Evolutionary conservation across 164 flowering plant genomes (phyloP).

Genomic region (Stephania cephalantha): DNA sequence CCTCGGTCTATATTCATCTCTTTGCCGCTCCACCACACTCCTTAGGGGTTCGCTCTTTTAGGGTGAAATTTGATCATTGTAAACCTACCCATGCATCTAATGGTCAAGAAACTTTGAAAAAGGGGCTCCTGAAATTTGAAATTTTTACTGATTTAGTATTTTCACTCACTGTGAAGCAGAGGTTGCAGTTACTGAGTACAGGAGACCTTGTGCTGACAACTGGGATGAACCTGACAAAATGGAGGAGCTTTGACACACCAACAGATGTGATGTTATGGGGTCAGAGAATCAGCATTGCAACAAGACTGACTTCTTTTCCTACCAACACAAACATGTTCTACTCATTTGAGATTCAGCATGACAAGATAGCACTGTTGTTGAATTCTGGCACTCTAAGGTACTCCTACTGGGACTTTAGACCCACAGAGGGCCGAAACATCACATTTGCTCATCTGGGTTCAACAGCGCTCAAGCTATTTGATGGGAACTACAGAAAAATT

Average conservation of each 20-base stretch:
- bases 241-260: constrained; percentile 93
- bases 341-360: constrained; percentile 54
- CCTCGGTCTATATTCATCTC: too few relatives aligned
- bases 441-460: constrained; percentile 40
- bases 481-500: constrained; percentile 28
- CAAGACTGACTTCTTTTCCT: constrained; percentile 51
- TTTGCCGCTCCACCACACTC: too few relatives aligned
- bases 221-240: constrained; percentile 35
- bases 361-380: constrained; percentile 52
- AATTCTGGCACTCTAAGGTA: constrained; percentile 44
- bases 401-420: constrained; percentile 80
- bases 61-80: too few relatives aligned
- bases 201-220: constrained; percentile 71
- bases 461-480: constrained; percentile 48
- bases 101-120: not conserved
- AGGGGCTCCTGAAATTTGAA: not conserved
- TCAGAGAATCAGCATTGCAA: constrained; percentile 48
- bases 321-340: constrained; percentile 36
- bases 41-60: too few relatives aligned
- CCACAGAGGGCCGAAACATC: constrained; percentile 38
- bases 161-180: constrained; percentile 40
- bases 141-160: not conserved
- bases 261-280: constrained; percentile 68
- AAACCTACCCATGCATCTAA: too few relatives aligned
- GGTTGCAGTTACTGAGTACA: constrained; percentile 38